phyloP scores from a whole-genome alignment of 2,329 filamentous ascomycete genomes.

The Pleoardoris graminearum region DNA sequence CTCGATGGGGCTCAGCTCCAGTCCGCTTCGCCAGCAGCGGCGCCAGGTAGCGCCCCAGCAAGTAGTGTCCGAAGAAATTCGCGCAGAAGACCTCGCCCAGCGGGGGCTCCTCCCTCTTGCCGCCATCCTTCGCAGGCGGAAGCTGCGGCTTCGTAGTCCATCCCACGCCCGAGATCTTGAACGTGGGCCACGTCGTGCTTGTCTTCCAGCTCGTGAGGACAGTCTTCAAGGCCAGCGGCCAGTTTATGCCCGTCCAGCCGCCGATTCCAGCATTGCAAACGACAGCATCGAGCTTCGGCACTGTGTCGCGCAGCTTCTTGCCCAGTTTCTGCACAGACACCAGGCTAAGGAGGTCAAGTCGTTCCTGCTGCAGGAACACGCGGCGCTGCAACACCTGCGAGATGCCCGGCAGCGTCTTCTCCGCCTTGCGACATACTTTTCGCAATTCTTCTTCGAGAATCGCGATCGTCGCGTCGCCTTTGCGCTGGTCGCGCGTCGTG shows the following conservation, averaged over 20 bases:
- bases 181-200: conserved; percentile 75
- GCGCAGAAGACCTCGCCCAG: conserved; percentile 85
- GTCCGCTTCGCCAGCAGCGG: conserved; percentile 65
- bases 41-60: conserved; percentile 79
- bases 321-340: conserved; percentile 59
- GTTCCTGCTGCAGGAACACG: conserved; percentile 60
- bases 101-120: conserved; percentile 54
- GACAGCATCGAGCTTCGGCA: conserved; percentile 75
- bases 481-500: conserved; percentile 75
- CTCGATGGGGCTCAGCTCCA: conserved; percentile 48
- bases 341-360: conserved; percentile 61
- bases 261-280: conserved; percentile 89
- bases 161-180: conserved; percentile 67
- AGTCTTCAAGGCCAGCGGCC: conserved; percentile 60
- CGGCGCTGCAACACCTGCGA: conserved; percentile 46
- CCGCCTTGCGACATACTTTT: conserved; percentile 46
- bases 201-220: conserved; percentile 66
- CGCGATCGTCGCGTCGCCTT: conserved; percentile 72
- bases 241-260: conserved; percentile 81
- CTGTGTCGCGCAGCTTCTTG: conserved; percentile 55
- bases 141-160: conserved; percentile 59
- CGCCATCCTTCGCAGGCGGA: conserved; percentile 21
- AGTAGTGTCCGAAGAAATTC: conserved; percentile 94
- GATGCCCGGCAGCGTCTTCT: conserved; percentile 43
- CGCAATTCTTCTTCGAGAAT: conserved; percentile 66